Conservation (phyloP, 2,329 filamentous ascomycete species). For the Botrytis porri region DNA sequence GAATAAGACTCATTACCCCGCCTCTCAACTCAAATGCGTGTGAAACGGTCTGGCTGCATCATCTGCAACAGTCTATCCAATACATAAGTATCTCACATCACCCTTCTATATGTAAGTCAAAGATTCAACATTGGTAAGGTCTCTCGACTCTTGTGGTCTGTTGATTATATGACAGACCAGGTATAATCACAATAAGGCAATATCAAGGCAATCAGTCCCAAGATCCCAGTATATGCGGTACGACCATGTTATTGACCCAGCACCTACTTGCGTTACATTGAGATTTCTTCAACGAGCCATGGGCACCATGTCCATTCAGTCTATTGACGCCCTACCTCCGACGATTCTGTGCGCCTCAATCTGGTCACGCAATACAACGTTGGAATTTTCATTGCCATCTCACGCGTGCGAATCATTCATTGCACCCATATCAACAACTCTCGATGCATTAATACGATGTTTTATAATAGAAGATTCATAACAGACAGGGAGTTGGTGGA, state of each 20-base stretch:
- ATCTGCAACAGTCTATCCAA: slow-evolving; percentile 19
- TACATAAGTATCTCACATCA: slow-evolving; percentile 7
- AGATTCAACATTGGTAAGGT: neutral
- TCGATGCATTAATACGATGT: neutral
- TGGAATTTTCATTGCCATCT: neutral
- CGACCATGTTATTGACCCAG: slow-evolving; percentile 10
- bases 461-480: neutral
- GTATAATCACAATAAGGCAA: slow-evolving; percentile 1
- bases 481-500: neutral
- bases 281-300: slow-evolving; percentile 16
- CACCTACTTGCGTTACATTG: slow-evolving; percentile 10
- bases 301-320: neutral
- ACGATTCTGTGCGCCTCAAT: slow-evolving; percentile 6
- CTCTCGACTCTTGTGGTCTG: neutral
- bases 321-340: slow-evolving; percentile 2
- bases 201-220: neutral
- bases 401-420: neutral
- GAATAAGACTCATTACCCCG: slow-evolving; percentile 15
- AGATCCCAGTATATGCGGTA: slow-evolving; percentile 20
- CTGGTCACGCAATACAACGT: slow-evolving; percentile 3
- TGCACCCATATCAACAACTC: neutral
- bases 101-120: slow-evolving; percentile 6
- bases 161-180: neutral
- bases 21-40: slow-evolving; percentile 13
- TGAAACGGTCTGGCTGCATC: slow-evolving; percentile 23